Evolutionary conservation across 2,329 filamentous ascomycete species (phyloP).

Genomic region (Fusarium mundagurra): DNA sequence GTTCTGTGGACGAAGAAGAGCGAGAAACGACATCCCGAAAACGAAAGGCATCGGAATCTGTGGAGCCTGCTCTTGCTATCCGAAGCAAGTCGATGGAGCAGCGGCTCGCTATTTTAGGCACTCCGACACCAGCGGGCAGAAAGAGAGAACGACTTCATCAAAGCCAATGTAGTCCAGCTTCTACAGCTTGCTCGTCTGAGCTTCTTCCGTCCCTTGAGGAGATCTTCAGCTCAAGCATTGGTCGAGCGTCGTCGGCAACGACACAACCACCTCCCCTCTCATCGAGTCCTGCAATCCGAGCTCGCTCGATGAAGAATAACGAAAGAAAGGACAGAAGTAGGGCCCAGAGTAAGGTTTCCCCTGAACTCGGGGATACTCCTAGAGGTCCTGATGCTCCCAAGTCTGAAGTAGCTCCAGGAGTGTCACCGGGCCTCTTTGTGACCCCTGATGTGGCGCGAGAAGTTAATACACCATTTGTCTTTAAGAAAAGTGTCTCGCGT

Average conservation of each 20-base stretch:
- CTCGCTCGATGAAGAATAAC: fast-evolving
- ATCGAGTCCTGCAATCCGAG: fast-evolving
- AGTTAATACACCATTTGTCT: fast-evolving
- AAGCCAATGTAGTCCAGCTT: fast-evolving
- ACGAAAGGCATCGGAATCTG: background rate
- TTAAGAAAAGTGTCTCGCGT: background rate
- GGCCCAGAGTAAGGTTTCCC: fast-evolving
- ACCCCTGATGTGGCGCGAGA: background rate
- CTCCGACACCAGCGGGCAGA: fast-evolving
- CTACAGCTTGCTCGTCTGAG: background rate
- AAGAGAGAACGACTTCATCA: background rate
- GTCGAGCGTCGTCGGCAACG: fast-evolving
- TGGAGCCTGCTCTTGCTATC: background rate
- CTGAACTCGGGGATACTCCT: too few relatives aligned
- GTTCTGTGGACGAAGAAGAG: background rate
- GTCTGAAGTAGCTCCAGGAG: background rate
- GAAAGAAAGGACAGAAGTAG: background rate
- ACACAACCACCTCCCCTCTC: fast-evolving
- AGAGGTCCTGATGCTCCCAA: fast-evolving
- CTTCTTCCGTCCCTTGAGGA: background rate
- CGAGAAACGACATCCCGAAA: fast-evolving
- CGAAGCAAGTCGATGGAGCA: background rate
- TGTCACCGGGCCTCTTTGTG: background rate
- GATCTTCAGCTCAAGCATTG: background rate
- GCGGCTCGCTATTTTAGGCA: fast-evolving